Base-by-base conservation (phyloP, 176 grass and related monocot genomes). In the Carex kokanica region DNA sequence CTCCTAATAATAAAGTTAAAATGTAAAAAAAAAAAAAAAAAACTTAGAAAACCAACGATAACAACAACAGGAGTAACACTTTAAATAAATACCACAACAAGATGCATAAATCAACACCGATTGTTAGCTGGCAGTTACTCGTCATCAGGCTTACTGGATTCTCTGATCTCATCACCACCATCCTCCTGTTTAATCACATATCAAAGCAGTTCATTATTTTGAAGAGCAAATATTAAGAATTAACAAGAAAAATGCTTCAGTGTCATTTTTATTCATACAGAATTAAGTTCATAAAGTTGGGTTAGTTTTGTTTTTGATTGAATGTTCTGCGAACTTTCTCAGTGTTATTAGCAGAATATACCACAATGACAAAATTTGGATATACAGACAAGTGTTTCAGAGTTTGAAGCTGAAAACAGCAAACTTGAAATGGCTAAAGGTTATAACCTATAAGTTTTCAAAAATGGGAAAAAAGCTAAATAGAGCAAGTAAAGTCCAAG, bases 121-220 rank as follows among this genome's bases (percentile, higher is more conserved):
- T 56, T 55, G 73, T 55, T 71, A 53, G 47, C 81, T 86, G 23
- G 79, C 83, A 86, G 91, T 54, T 95, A 69, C 82, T 91, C 88
- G 61, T 93, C 91, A 5, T 93, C 88, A 4, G 88, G 88, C 81
- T 96, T 95, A 86, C 29, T 91, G 51, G 91, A 78, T 81, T 99
- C 93, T 88, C 87, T 93, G 89, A 94, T 96, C 85, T 96, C 97
- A 56, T 96, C 93, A 3, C 83, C 83, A 7, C 85, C 93, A 58
- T 99, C 97, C 16, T 99, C 97, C 97, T 99, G 72, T 65, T 78
- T 5, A 88, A 38, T 81, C 58, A 47, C 65, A 80, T 45, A 72
- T 8, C 69, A 88, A 64, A 16, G 32, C 71, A 87, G 32, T 36
- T 68, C 15, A 38, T 38, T 40, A 18, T 38, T 61, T 23, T 45